A percentile compares a stretch with the other conserved stretches of the same genome.
Conservation (phyloP, 352 stramenopile genomes). For the Phytophthora nicotianae region DNA sequence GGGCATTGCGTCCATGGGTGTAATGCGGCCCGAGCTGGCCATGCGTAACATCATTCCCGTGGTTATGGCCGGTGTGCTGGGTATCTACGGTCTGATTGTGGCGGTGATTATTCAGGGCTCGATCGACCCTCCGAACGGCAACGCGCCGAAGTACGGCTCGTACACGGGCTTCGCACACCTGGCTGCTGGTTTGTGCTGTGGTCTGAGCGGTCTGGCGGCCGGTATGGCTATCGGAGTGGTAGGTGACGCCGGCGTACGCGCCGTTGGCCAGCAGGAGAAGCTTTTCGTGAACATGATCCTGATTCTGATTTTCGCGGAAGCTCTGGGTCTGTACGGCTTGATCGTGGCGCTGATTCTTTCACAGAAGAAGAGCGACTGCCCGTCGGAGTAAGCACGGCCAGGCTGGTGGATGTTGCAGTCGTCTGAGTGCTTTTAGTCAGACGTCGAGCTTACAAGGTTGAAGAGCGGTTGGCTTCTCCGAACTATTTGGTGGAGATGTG, state of each 20-base stretch:
- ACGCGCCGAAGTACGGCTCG: conserved; percentile 86
- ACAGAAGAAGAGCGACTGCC: conserved; percentile 75
- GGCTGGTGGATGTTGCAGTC: background rate
- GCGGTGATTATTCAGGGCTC: conserved; percentile 95
- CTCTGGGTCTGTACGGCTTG: conserved; percentile 96
- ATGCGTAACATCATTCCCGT: conserved; percentile 99
- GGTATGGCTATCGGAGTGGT: conserved; percentile 97
- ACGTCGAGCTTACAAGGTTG: no score
- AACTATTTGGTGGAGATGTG: no score
- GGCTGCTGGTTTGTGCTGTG: conserved; percentile 94
- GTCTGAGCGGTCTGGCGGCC: conserved; percentile 92
- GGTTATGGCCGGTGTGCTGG: conserved; percentile 98
- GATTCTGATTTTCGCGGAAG: conserved; percentile 99
- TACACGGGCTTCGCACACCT: conserved; percentile 96
- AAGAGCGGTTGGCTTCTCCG: no score
- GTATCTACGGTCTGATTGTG: conserved; percentile 97
- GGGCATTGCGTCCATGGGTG: conserved; percentile 95
- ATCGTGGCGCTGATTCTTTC: conserved; percentile 95
- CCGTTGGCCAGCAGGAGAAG: conserved; percentile 97
- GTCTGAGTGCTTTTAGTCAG: no score
- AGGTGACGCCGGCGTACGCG: conserved; percentile 95
- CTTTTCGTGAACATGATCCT: conserved; percentile 99
- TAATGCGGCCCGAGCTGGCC: conserved; percentile 96
- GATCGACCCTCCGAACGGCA: conserved; percentile 78
- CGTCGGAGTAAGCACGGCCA: conserved; percentile 48